phyloP scores from a whole-genome alignment of 768 basidiomycete species.

The Rhizopogon vulgaris region DNA sequence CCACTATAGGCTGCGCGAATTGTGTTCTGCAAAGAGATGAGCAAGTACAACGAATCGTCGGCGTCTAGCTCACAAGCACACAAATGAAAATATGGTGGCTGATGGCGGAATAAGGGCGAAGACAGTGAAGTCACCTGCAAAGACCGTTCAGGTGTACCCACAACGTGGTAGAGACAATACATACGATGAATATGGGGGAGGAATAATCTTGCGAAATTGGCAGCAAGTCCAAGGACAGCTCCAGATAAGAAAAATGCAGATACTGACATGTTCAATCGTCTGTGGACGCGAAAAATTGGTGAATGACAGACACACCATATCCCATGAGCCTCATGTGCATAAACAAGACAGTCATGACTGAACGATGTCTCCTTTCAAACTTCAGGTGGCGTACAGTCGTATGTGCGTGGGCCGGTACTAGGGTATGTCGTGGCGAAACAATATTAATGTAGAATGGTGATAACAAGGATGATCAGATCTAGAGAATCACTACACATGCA shows the following conservation, averaged over 20 bases:
- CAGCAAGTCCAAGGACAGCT: slow-evolving; percentile 61
- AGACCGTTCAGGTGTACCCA: neutral
- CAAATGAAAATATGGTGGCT: slow-evolving; percentile 55
- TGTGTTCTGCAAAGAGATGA: slow-evolving; percentile 41
- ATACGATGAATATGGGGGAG: slow-evolving; percentile 59
- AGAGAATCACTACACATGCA: neutral
- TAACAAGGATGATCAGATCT: neutral
- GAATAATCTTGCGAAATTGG: slow-evolving; percentile 63
- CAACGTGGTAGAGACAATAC: slow-evolving; percentile 17
- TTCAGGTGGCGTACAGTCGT: neutral
- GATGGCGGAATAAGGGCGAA: slow-evolving; percentile 64
- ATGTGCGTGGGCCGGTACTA: neutral
- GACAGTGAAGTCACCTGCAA: slow-evolving; percentile 61
- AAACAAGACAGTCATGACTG: slow-evolving; percentile 56
- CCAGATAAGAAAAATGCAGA: slow-evolving; percentile 33
- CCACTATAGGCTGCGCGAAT: slow-evolving; percentile 64
- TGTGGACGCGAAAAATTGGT: neutral
- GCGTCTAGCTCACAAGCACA: slow-evolving; percentile 44
- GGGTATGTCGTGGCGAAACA: neutral
- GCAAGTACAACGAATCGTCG: neutral
- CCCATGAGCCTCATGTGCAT: slow-evolving; percentile 45
- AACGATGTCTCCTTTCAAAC: slow-evolving; percentile 4
- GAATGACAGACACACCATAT: slow-evolving; percentile 36
- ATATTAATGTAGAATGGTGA: neutral
- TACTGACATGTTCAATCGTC: slow-evolving; percentile 21